Conservation (phyloP, 2,329 filamentous ascomycete species). For the Xylariales sp. region DNA sequence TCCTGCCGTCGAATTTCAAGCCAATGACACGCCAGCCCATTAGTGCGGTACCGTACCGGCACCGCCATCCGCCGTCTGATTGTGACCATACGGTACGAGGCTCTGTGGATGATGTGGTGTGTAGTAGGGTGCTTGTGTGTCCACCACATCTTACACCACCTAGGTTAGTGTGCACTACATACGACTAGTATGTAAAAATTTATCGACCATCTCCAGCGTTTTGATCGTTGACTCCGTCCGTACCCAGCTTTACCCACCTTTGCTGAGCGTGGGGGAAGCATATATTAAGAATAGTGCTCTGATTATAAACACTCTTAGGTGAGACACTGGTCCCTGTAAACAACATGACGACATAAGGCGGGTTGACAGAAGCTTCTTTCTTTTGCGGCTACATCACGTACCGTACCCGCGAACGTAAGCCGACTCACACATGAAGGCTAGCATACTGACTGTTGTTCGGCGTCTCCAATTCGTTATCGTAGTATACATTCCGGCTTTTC, state of each 20-base stretch:
- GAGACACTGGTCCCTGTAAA: slow-evolving; percentile 27
- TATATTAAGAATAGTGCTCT: slow-evolving; percentile 25
- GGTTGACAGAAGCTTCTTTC: slow-evolving; percentile 16
- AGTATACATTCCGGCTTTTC: slow-evolving; percentile 12
- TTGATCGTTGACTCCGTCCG: slow-evolving; percentile 15
- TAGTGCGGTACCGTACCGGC: slow-evolving; percentile 39
- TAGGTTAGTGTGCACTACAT: background rate
- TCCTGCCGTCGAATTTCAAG: slow-evolving; percentile 33
- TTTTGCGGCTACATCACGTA: slow-evolving; percentile 25
- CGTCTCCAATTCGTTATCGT: slow-evolving; percentile 39
- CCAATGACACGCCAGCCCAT: slow-evolving; percentile 35
- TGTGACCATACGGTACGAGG: slow-evolving; percentile 14
- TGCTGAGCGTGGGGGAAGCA: slow-evolving; percentile 19
- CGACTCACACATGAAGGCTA: slow-evolving; percentile 28
- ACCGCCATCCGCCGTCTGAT: slow-evolving; percentile 30
- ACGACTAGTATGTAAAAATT: too few species aligned
- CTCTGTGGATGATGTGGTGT: slow-evolving; percentile 7
- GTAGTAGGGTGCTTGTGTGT: background rate
- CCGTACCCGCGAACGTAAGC: slow-evolving; percentile 33
- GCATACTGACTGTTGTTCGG: slow-evolving; percentile 34
- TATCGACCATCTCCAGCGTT: background rate
- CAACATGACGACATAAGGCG: slow-evolving; percentile 28
- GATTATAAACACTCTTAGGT: slow-evolving; percentile 37
- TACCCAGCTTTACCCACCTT: slow-evolving; percentile 15
- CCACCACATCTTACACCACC: slow-evolving; percentile 19